Conservation (phyloP, 2,329 filamentous ascomycete genomes). For the Diaporthe destruens region DNA sequence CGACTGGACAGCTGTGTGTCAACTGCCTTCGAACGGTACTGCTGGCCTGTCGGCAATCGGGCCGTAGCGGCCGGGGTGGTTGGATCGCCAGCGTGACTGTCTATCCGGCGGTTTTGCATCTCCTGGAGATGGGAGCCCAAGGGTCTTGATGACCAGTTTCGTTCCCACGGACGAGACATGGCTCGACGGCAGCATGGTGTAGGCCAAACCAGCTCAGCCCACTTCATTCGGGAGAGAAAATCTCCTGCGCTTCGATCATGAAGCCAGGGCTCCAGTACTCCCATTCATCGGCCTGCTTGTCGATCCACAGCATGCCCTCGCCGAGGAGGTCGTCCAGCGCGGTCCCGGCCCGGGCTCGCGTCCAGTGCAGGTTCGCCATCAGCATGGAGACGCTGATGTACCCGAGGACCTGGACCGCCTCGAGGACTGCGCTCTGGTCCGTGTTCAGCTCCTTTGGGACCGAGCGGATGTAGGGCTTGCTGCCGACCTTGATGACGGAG, state of each 20-base stretch:
- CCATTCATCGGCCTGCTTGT: conserved; percentile 84
- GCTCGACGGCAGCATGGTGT: neutral
- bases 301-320: conserved; percentile 94
- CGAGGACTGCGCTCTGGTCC: conserved; percentile 92
- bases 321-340: conserved; percentile 90
- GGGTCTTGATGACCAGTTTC: neutral
- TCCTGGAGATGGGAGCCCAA: neutral
- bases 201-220: neutral
- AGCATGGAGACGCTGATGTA: conserved; percentile 93
- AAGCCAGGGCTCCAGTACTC: conserved; percentile 94
- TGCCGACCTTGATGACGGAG: conserved; percentile 84
- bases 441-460: conserved; percentile 95
- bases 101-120: neutral
- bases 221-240: conserved; percentile 36
- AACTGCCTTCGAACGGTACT: neutral
- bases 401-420: conserved; percentile 89
- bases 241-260: conserved; percentile 64
- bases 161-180: neutral
- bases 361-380: conserved; percentile 87
- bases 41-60: neutral
- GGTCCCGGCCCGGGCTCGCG: conserved; percentile 84
- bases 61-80: neutral
- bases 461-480: conserved; percentile 88
- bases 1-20: neutral
- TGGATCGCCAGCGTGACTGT: neutral